Conservation (phyloP, 345 rosid species). For the Pugionium dolabratum region DNA sequence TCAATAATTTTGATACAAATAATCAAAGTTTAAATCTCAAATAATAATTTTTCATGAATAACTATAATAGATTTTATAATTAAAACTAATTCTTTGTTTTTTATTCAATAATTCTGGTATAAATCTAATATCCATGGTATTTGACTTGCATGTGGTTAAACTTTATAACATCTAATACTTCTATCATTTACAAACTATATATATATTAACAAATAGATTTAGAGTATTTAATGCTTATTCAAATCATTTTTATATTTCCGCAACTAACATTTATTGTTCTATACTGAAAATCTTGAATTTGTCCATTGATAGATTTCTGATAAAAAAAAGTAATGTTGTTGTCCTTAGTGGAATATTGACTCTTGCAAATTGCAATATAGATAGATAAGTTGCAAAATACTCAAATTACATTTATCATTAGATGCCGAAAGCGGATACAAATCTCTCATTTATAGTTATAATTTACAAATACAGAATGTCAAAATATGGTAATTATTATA, state of each 20-base stretch:
- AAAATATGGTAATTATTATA: background rate
- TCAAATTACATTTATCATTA: background rate
- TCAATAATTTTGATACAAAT: no score
- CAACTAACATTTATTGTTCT: background rate
- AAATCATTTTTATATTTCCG: background rate
- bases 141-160: no score
- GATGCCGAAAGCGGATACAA: slow-evolving; percentile 18
- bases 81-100: no score
- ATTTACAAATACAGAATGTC: background rate
- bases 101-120: no score
- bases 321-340: background rate
- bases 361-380: background rate
- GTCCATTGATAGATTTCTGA: background rate
- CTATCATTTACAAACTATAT: no score
- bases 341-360: background rate
- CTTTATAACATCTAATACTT: no score
- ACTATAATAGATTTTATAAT: no score
- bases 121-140: no score
- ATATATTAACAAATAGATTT: no score
- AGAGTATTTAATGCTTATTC: no score
- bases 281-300: background rate
- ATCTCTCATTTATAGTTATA: background rate
- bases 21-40: no score
- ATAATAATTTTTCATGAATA: no score
- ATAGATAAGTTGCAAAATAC: background rate